Conservation (phyloP, 768 basidiomycete species). For the Mycena vitilis region DNA sequence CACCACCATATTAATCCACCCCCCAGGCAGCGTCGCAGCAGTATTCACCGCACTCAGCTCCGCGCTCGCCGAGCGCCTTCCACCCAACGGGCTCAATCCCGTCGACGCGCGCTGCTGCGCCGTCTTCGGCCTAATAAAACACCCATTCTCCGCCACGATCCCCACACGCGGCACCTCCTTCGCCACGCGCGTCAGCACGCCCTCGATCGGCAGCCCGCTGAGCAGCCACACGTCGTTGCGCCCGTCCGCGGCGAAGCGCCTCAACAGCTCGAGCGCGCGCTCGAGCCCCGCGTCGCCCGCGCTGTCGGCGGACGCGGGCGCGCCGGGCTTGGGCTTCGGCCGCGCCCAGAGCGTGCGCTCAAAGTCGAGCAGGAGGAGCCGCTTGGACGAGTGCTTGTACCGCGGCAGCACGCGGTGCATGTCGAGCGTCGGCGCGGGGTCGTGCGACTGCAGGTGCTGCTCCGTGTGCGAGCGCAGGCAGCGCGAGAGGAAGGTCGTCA, state of each 20-base stretch:
- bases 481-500: constrained; percentile 81
- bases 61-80: constrained; percentile 15
- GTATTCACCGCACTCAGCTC: constrained; percentile 37
- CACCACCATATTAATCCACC: constrained; percentile 86
- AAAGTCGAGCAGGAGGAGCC: constrained; percentile 80
- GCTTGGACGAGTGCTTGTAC: constrained; percentile 72
- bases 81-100: constrained; percentile 11
- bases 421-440: constrained; percentile 50
- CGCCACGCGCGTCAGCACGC: constrained; percentile 63
- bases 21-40: constrained; percentile 38
- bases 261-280: constrained; percentile 61
- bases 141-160: constrained; percentile 90
- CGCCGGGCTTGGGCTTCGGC: constrained; percentile 62
- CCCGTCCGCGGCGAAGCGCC: constrained; percentile 68
- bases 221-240: constrained; percentile 86
- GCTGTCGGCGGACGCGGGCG: constrained; percentile 54
- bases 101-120: constrained; percentile 36
- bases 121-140: constrained; percentile 75
- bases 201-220: constrained; percentile 76
- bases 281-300: constrained; percentile 41
- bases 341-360: constrained; percentile 84
- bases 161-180: constrained; percentile 74
- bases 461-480: constrained; percentile 80
- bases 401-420: constrained; percentile 68
- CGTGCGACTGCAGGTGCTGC: constrained; percentile 55